These are phyloP conservation scores for Stachybotrys echinatus DNA, from an alignment of 2,329 filamentous ascomycete genomes.

Conservation along the genomic window DNA sequence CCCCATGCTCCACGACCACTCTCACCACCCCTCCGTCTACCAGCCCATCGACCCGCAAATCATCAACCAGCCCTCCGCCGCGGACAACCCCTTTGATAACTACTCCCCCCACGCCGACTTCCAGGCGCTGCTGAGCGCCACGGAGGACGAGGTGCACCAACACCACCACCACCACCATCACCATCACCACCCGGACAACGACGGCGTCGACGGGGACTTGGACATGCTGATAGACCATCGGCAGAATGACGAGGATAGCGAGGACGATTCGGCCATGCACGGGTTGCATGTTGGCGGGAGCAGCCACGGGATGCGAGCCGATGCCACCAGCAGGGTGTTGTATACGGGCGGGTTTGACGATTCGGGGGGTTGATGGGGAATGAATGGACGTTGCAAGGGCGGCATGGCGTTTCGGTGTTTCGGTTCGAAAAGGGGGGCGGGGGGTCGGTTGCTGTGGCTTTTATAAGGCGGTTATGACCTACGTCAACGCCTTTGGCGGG, in stretches of 20 bases:
- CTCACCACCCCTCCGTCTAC: constrained; percentile 32
- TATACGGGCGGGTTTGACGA: constrained; percentile 24
- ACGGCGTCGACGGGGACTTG: constrained; percentile 42
- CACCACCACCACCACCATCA: constrained; percentile 5
- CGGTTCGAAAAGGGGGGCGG: too few relatives aligned
- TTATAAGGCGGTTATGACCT: too few relatives aligned
- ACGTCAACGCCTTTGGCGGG: too few relatives aligned
- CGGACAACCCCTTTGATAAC: constrained; percentile 32
- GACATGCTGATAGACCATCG: constrained; percentile 47
- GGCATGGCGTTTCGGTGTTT: neutral
- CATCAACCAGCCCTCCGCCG: constrained; percentile 36
- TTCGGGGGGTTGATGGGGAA: constrained; percentile 7
- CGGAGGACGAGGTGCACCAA: constrained; percentile 29
- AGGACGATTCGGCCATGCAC: constrained; percentile 12
- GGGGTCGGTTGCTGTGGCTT: too few relatives aligned
- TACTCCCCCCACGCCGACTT: constrained; percentile 43
- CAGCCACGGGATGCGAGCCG: constrained; percentile 9
- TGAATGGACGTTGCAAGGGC: neutral
- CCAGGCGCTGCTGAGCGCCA: constrained; percentile 47
- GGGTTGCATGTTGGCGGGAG: constrained; percentile 9
- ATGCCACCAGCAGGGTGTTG: constrained; percentile 16
- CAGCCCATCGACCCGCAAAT: constrained; percentile 58
- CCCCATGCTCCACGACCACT: constrained; percentile 24
- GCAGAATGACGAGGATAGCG: constrained; percentile 24
- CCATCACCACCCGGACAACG: constrained; percentile 23